Evolutionary conservation across 768 basidiomycete species (phyloP), one percentile per base, ranked within the genome.

Genomic region (Holtermanniella nyarrowii): DNA sequence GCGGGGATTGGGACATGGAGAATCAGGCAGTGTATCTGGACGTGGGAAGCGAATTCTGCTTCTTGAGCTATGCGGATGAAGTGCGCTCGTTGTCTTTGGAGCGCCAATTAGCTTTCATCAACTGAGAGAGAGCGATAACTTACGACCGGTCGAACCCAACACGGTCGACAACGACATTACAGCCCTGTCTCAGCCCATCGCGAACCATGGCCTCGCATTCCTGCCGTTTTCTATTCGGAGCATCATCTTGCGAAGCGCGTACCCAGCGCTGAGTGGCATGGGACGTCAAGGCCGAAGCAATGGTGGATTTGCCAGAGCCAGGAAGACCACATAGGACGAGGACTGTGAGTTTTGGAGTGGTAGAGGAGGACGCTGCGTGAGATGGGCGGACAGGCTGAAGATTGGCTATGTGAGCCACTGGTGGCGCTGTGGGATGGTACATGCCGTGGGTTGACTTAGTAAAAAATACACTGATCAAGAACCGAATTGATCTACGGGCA

Each of bases 221-320:
- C 39, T 68, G 64, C 24, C 68, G 46, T 26, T 63, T 52, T 40
- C 62, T 48, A 52, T 26, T 49, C 2, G 62, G 68, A 1, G 64
- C 65, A 49, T 71, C 68, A 48, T 71, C 70, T 50, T 71, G 70
- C 10, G 64, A 66, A 16, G 68, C 70, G 50, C 70, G 50, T 27
- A 69, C 46, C 70, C 70, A 71, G 49, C 22, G 40, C n/a, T 64
- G 52, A 1, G 31, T 37, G 31, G 31, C 10, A 16, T 23, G 24
- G 18, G 48, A 43, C 3, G 58, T 50, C 2, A 70, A 50, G 4
- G 59, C 54, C 26, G 60, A 47, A 20, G 64, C 58, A 22, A 70
- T 57, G 5, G 66, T 65, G 31, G 62, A 58, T 50, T 71, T 71
- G 45, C 69, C 70, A 20, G 62, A 65, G 2, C 66, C 70, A 1